Base-by-base conservation (phyloP, 768 basidiomycete species). In the Suillus clintonianus region DNA sequence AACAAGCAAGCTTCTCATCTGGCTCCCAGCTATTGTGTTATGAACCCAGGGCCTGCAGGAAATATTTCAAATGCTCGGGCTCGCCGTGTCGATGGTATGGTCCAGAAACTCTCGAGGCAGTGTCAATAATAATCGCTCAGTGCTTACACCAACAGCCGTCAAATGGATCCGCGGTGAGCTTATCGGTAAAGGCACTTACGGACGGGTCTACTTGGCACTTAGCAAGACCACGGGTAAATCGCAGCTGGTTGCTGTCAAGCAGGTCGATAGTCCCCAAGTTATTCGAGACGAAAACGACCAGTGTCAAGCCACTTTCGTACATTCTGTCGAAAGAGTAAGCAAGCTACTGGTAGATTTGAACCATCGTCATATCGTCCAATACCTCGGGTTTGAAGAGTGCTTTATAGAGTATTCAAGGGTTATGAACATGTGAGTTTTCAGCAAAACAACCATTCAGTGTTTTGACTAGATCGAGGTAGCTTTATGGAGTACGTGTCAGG, bases 401-500 rank as follows among this genome's bases (percentile, higher is more conserved):
- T 88, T 86, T n/a, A 81, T 87, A 42, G 56, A 57, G 7, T 11
- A 30, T 17, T 30, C 89, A 10, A 84, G 87, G 45, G 91, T 91
- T 76, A 76, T 96, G 67, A 97, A 94, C 86, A 95, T 97, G 95
- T 96, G 73, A 74, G 94, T 85, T 13, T 17, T 27, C 61, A 32
- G 45, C 24, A 62, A 19, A 27, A 11, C 39, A 6, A 53, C 30
- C 42, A 56, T 27, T 32, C 47, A 62, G 37, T 60, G n/a, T 15
- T 15, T 34, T 43, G 17, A n/a, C 43, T 50, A 53, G 57, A 43
- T 65, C 50, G 45, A 65, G 6, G 59, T 67, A 99, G 97, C 71
- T 99, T 99, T 82, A 82, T 99, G 72, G 97, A 99, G 79, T 99
- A 99, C 74, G 97, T 99, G 62, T 95, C 97, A 62, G 97, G 97